Percentiles rank a stretch among this genome's conserved stretches.
Conservation (phyloP, 139 green algal genomes). For the Chlamydomonas schloesseri region DNA sequence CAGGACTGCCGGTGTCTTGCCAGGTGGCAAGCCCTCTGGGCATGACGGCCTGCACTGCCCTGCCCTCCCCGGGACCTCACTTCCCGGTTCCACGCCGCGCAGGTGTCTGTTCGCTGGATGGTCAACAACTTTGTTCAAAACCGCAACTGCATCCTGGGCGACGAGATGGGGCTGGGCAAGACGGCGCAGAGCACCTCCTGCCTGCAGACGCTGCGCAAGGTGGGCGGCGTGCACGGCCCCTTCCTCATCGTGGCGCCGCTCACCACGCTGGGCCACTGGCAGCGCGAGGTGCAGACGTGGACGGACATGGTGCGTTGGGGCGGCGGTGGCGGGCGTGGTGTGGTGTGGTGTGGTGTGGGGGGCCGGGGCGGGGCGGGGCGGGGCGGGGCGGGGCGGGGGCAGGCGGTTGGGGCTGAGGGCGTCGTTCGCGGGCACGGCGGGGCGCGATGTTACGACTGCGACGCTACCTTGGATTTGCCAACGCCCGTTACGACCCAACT, state of each 20-base stretch:
- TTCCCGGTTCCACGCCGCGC: no score
- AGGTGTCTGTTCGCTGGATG: conserved; percentile 82
- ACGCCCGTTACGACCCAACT: no score
- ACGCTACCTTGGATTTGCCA: no score
- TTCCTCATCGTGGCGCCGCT: conserved; percentile 95
- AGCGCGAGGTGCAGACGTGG: conserved; percentile 93
- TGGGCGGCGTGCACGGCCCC: conserved; percentile 69
- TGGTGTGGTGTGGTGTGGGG: neutral
- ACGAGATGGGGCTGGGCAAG: conserved; percentile 98
- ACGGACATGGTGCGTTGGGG: conserved; percentile 78
- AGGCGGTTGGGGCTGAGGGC: no score
- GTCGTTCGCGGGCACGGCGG: no score
- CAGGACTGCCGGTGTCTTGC: no score
- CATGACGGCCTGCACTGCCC: no score
- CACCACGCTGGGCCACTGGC: conserved; percentile 94
- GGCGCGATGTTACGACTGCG: no score
- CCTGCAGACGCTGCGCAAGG: conserved; percentile 76
- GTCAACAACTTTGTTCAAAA: conserved; percentile 68
- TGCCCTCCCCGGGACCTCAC: no score
- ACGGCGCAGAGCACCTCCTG: conserved; percentile 84
- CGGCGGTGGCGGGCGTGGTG: no score
- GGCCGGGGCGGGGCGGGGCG: neutral
- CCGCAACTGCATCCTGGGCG: conserved; percentile 90
- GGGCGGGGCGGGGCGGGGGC: no score
- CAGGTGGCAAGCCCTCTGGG: no score